Conservation (phyloP, 305 asterid species). For the Striga hermonthica region DNA sequence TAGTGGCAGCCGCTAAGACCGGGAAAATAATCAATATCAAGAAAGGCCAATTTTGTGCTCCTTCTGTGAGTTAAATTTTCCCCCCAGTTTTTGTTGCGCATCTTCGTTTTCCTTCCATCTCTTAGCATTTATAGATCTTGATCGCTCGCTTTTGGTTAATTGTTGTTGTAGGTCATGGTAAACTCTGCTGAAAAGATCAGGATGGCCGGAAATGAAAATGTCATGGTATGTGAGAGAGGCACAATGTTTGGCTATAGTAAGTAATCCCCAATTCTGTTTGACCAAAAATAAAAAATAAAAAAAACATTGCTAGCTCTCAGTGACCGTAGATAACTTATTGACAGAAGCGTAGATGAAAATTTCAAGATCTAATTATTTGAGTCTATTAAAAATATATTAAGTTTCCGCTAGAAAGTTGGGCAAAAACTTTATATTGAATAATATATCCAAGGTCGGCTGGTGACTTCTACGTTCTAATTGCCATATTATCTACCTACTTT, state of each 20-base stretch:
- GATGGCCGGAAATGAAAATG: conserved; percentile 92
- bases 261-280: conserved; percentile 28
- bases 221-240: conserved; percentile 99
- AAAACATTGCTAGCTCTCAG: background rate
- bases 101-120: background rate
- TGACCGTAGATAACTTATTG: background rate
- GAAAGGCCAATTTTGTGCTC: conserved; percentile 97
- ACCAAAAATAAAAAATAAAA: background rate
- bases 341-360: background rate
- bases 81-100: background rate
- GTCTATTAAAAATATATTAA: background rate
- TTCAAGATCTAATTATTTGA: background rate
- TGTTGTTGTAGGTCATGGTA: conserved; percentile 66
- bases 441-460: background rate
- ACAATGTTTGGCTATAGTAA: conserved; percentile 97
- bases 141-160: conserved; percentile 11
- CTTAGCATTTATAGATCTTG: conserved; percentile 16
- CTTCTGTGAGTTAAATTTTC: conserved; percentile 50
- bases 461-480: no score
- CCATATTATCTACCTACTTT: background rate
- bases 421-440: background rate
- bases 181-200: conserved; percentile 93
- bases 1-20: conserved; percentile 95
- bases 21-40: conserved; percentile 84
- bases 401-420: background rate